phyloP scores from a whole-genome alignment of 768 basidiomycete genomes.

The Xerocomus brunneocitrinus region DNA sequence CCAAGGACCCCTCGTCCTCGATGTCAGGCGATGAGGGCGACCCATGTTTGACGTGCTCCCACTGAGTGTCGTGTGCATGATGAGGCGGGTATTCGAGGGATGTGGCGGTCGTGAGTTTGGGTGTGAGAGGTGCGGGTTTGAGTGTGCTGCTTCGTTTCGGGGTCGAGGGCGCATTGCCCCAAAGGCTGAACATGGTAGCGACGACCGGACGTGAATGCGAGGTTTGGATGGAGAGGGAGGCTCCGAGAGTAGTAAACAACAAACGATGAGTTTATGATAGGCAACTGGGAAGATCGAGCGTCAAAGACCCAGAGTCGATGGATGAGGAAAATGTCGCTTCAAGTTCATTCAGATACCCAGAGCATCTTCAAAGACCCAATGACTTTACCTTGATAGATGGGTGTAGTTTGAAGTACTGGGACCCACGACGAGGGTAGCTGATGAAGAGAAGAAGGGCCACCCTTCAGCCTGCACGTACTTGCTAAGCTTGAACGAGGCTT shows the following conservation, averaged over 20 bases:
- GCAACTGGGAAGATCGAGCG: no score
- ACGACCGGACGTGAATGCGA: neutral
- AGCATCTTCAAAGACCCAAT: neutral
- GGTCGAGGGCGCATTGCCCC: conserved; percentile 11
- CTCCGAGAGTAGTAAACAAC: no score
- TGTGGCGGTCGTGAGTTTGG: conserved; percentile 16
- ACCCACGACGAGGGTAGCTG: neutral
- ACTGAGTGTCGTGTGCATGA: conserved; percentile 12
- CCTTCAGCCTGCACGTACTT: neutral
- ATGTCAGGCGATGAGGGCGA: conserved; percentile 13
- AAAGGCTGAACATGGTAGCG: conserved; percentile 3
- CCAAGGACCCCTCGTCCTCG: conserved; percentile 16
- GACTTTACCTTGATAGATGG: neutral
- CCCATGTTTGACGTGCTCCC: conserved; percentile 19
- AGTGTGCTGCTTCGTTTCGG: conserved; percentile 14
- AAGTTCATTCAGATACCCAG: neutral
- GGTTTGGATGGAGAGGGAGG: no score
- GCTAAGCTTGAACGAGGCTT: neutral
- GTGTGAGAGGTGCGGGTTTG: conserved; percentile 20
- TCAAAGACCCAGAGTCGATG: no score
- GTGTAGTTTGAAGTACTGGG: no score
- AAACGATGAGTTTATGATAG: neutral
- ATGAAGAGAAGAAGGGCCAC: neutral
- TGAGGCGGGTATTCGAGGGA: conserved; percentile 10
- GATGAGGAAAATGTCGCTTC: neutral